Evolutionary conservation across 306 rosid species (phyloP).

Genomic region (Dalbergia cochinchinensis): DNA sequence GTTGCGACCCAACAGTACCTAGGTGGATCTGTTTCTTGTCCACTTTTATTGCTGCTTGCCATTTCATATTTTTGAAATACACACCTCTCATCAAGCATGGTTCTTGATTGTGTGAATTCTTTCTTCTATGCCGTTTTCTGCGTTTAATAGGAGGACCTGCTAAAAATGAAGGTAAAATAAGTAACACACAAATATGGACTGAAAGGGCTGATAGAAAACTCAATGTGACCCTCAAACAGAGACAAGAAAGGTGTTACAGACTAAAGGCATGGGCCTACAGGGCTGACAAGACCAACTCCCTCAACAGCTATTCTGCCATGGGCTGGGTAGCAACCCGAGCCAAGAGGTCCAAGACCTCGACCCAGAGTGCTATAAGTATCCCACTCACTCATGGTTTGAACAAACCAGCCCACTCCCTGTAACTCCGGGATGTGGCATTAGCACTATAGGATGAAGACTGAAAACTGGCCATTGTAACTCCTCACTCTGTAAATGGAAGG

Average conservation of each 20-base stretch:
- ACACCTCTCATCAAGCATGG: slow-evolving; percentile 88
- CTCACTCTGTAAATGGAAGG: too few relatives aligned
- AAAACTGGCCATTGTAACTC: too few relatives aligned
- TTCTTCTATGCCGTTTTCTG: slow-evolving; percentile 89
- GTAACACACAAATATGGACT: neutral
- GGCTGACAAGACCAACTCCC: too few relatives aligned
- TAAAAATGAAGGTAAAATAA: slow-evolving; percentile 37
- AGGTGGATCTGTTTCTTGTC: slow-evolving; percentile 98
- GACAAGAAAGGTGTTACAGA: neutral
- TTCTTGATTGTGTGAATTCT: slow-evolving; percentile 78
- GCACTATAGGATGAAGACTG: too few relatives aligned
- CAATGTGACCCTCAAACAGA: neutral
- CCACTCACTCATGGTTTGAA: too few relatives aligned
- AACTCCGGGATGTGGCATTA: too few relatives aligned
- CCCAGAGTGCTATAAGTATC: too few relatives aligned
- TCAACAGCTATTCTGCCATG: too few relatives aligned
- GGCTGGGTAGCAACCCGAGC: too few relatives aligned
- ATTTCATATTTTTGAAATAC: slow-evolving; percentile 92
- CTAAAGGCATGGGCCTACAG: too few relatives aligned
- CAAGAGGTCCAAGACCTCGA: too few relatives aligned
- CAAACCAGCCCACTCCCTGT: too few relatives aligned
- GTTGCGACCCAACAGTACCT: slow-evolving; percentile 94
- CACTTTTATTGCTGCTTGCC: slow-evolving; percentile 98
- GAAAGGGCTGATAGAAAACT: slow-evolving; percentile 3
- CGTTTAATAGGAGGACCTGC: slow-evolving; percentile 86